phyloP scores from a whole-genome alignment of 73 alveolate species.

The Paramecium pentaurelia region DNA sequence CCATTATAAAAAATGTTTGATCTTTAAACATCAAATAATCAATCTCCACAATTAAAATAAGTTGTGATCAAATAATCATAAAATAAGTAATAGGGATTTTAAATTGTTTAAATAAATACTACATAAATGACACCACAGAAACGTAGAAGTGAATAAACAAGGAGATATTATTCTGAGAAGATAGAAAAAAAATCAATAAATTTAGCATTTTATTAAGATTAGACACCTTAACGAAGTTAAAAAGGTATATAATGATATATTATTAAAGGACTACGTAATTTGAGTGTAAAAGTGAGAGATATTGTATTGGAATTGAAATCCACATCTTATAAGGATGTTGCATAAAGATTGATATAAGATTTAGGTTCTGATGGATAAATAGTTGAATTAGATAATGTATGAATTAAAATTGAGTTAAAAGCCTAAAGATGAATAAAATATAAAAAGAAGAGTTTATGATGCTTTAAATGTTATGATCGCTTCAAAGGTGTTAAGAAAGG shows the following conservation, averaged over 20 bases:
- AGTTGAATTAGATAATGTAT: constrained; percentile 54
- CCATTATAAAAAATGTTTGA: constrained; percentile 16
- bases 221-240: not conserved
- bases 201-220: not conserved
- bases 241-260: not conserved
- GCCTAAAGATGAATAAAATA: constrained; percentile 83
- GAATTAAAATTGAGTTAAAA: constrained; percentile 15
- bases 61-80: not conserved
- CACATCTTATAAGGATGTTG: constrained; percentile 84
- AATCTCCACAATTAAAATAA: not conserved
- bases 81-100: not conserved
- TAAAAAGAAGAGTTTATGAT: constrained; percentile 89
- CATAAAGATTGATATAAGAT: constrained; percentile 70
- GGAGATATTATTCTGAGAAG: not conserved
- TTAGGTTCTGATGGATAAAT: constrained; percentile 51
- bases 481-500: constrained; percentile 73
- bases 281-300: constrained; percentile 76
- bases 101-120: not conserved
- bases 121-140: not conserved
- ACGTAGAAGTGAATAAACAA: not conserved
- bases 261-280: constrained; percentile 67
- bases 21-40: not conserved
- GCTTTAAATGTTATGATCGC: constrained; percentile 90
- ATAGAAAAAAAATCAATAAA: not conserved
- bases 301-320: constrained; percentile 64